Conservation (phyloP, 1,139 yeast species). For the Blastobotrys elegans region DNA sequence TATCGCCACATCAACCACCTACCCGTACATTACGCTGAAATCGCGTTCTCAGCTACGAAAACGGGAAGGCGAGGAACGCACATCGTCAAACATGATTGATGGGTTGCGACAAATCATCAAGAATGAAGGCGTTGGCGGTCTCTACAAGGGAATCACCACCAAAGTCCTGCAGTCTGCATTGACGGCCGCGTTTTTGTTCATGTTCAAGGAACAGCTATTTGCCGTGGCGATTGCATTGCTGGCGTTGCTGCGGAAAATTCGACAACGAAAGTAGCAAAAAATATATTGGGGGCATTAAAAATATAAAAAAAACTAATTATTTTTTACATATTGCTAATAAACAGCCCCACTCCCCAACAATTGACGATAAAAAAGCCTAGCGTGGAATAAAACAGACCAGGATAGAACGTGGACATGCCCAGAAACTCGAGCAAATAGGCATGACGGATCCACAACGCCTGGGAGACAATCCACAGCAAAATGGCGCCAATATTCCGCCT, state of each 20-base stretch:
- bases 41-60: slow-evolving; percentile 76
- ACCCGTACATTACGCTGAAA: slow-evolving; percentile 84
- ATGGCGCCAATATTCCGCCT: slow-evolving; percentile 33
- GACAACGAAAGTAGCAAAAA: slow-evolving; percentile 9
- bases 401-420: slow-evolving; percentile 63
- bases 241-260: slow-evolving; percentile 25
- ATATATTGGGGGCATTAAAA: background rate
- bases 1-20: slow-evolving; percentile 78
- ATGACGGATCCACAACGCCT: slow-evolving; percentile 70
- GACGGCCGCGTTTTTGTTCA: slow-evolving; percentile 87
- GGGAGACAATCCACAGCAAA: slow-evolving; percentile 62
- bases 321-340: slow-evolving; percentile 12
- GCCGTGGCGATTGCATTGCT: slow-evolving; percentile 31
- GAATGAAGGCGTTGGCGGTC: slow-evolving; percentile 65
- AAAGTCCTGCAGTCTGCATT: slow-evolving; percentile 78
- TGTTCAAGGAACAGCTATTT: slow-evolving; percentile 78
- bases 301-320: no score
- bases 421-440: slow-evolving; percentile 81
- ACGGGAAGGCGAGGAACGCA: slow-evolving; percentile 29
- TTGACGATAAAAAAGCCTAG: slow-evolving; percentile 65
- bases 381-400: slow-evolving; percentile 56
- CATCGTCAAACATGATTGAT: slow-evolving; percentile 43
- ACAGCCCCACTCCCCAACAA: slow-evolving; percentile 51
- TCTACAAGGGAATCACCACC: slow-evolving; percentile 61
- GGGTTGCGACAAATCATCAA: slow-evolving; percentile 57